These are phyloP conservation scores for Botrytis squamosa DNA, from an alignment of 2,329 filamentous ascomycete species.

Conservation along the genomic window DNA sequence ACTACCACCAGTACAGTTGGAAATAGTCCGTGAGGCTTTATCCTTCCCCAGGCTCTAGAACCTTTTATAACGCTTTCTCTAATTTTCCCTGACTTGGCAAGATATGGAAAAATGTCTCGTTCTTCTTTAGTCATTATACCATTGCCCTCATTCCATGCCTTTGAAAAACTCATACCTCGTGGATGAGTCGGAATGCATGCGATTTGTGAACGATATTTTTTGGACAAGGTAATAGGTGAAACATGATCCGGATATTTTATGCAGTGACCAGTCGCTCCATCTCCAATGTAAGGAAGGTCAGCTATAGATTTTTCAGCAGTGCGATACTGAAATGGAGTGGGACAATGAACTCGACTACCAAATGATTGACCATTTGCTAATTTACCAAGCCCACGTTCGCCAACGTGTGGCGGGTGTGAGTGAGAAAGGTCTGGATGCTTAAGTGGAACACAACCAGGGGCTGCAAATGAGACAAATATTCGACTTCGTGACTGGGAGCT, in stretches of 20 bases:
- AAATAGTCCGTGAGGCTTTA: constrained; percentile 54
- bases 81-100: constrained; percentile 29
- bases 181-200: constrained; percentile 59
- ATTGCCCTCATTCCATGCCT: constrained; percentile 45
- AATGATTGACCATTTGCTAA: constrained; percentile 61
- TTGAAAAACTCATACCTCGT: constrained; percentile 51
- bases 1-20: constrained; percentile 61
- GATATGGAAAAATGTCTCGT: constrained; percentile 43
- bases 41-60: constrained; percentile 49
- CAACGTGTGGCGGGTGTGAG: constrained; percentile 49
- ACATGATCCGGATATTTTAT: constrained; percentile 66
- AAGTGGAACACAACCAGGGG: constrained; percentile 61
- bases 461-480: constrained; percentile 70
- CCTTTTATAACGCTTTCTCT: constrained; percentile 27
- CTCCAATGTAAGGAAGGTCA: constrained; percentile 63
- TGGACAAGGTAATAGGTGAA: constrained; percentile 43
- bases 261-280: constrained; percentile 61
- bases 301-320: constrained; percentile 52
- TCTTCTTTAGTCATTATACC: constrained; percentile 43
- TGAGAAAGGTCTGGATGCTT: constrained; percentile 60
- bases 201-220: constrained; percentile 43
- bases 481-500: constrained; percentile 64
- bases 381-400: constrained; percentile 50
- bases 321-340: constrained; percentile 60
- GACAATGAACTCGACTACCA: constrained; percentile 49